Base-by-base conservation (phyloP, 768 basidiomycete genomes). In the Boletus coccyginus region DNA sequence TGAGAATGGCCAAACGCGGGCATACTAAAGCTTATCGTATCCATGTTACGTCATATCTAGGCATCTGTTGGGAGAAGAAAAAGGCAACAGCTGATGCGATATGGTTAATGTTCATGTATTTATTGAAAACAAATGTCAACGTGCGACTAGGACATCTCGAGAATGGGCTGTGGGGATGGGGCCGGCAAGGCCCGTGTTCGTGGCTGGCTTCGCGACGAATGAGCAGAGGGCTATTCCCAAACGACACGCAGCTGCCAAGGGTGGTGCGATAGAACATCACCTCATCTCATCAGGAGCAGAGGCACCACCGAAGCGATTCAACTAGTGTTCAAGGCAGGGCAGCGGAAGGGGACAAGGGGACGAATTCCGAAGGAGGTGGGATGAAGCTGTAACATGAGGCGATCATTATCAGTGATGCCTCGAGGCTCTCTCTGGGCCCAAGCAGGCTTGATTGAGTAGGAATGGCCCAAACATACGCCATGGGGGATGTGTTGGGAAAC, bases 401-500 rank as follows among this genome's bases (percentile, higher is more conserved):
- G 55, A 67, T 64, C 54, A 64, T 40, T 48, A 66, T 66, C 65
- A 49, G n/a, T 49, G 66, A 68, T 68, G 61, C 67, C 69, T 70
- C 60, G 62, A 69, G 67, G 67, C 58, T 16, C 45, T 49, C 39
- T 58, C 21, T 19, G 7, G 33, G 31, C 17, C 50, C 12, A 57
- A 66, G 61, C 0, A 24, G 3, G 27, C 56, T 60, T 10, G 3
- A 56, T 70, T 47, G 35, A 51, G 69, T 61, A 68, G 21, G 43
- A 50, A 6, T 4, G 58, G 16, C 31, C 61, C 62, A 27, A 36
- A 3, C 13, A 38, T 29, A 43, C 39, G 55, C 32, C 19, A 57
- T 33, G 55, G 45, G 45, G 56, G 55, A 33, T 24, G 32, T 19
- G 38, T 57, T 57, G 55, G 56, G 56, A 58, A 47, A 45, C 24